Conservation (phyloP, 2,329 filamentous ascomycete genomes). For the Zelopaecilomyces penicillatus region DNA sequence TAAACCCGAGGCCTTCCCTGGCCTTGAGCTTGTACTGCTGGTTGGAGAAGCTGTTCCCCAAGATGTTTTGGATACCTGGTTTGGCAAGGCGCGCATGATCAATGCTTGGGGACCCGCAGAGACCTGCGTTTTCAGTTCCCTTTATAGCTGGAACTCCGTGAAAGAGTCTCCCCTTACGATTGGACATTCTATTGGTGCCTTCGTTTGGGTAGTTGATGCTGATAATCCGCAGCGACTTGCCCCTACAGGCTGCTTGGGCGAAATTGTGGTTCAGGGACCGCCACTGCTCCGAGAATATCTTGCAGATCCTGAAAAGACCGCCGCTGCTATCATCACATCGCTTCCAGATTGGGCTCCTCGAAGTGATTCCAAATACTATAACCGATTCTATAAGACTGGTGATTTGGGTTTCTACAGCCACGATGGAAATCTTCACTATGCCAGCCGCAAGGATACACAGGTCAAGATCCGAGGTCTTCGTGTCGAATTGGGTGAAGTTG, state of each 20-base stretch:
- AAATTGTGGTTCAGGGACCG: constrained; percentile 8
- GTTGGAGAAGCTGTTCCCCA: too few relatives aligned
- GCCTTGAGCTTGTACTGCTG: too few relatives aligned
- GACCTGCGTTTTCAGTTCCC: too few relatives aligned
- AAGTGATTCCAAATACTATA: constrained; percentile 26
- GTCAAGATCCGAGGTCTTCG: constrained; percentile 46
- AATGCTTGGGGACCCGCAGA: too few relatives aligned
- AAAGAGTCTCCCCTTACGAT: constrained; percentile 14
- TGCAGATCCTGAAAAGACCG: constrained; percentile 5
- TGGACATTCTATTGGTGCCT: neutral
- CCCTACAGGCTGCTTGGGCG: constrained; percentile 7
- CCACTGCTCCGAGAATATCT: constrained; percentile 8
- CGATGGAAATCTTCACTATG: constrained; percentile 26
- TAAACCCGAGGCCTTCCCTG: neutral
- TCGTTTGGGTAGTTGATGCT: constrained; percentile 5
- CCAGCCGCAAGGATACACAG: constrained; percentile 19
- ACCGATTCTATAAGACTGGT: constrained; percentile 24
- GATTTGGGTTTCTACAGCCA: constrained; percentile 23
- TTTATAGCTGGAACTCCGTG: too few relatives aligned
- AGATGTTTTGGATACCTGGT: too few relatives aligned
- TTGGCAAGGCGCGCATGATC: too few relatives aligned
- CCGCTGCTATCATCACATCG: constrained; percentile 10
- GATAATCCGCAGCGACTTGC: neutral
- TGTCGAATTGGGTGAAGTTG: constrained; percentile 17
- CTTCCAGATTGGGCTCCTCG: neutral